Evolutionary conservation across 2,329 filamentous ascomycete species (phyloP), one percentile per base, ranked within the genome.

Genomic region (Nemania sp.): DNA sequence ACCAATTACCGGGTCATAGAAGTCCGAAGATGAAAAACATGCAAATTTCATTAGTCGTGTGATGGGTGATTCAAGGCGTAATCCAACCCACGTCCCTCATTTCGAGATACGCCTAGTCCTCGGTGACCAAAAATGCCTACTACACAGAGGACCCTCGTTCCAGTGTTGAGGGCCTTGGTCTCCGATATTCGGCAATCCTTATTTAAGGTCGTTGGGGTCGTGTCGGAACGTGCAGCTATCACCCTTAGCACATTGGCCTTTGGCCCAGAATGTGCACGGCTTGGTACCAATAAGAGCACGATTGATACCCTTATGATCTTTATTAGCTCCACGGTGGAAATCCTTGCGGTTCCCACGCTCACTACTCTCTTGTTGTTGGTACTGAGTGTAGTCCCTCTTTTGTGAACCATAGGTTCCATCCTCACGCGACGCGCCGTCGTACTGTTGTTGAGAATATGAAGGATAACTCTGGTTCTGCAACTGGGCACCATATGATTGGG

Each of bases 211-310:
- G 15, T 73, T 76, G 2, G 75, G 75, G 49, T 92, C 89, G 75
- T 93, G 91, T 64, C 90, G 85, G 78, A 91, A 93, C 1, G 91
- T 93, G 81, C 91, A 93, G 74, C 89, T 89, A 41, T 91, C 89
- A 24, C 91, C 91, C 76, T 92, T 90, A 6, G 87, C 88, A 79
- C 91, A 93, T 76, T 89, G 90, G 15, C 91, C 91, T 76, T 91
- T 87, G 66, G 87, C 85, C 83, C 85, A 93, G 78, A 92, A 93
- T 22, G 86, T 86, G 78, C 91, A 93, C 5, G 90, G 85, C 75
- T 91, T 89, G 51, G 90, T 91, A 63, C 89, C 88, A 56, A 89
- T 88, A 15, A 89, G 81, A 15, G 85, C 84, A 67, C 84, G 86
- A 74, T 91, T 88, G 69, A 83, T 83, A 15, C 79, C 80, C 64